These are phyloP conservation scores for Zoysia japonica DNA, from an alignment of 176 grass and related monocot genomes.

Conservation along the genomic window DNA sequence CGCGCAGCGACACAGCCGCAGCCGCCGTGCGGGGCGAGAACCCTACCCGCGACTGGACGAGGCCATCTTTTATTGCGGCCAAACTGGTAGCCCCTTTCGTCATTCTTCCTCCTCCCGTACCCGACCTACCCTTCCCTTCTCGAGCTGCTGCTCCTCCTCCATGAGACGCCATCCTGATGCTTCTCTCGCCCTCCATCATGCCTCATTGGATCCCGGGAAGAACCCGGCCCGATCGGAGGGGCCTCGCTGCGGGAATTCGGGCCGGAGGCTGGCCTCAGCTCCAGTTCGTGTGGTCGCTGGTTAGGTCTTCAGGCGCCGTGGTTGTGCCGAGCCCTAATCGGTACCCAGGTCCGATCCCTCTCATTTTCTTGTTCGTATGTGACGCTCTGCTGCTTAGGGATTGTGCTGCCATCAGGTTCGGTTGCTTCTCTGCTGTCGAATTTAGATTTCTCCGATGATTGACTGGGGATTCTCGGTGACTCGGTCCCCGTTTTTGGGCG, in stretches of 20 bases:
- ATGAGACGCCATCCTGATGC: not conserved
- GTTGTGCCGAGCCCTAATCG: conserved; percentile 6
- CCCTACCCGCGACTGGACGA: conserved; percentile 21
- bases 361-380: not conserved
- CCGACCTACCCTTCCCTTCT: not conserved
- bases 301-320: not conserved
- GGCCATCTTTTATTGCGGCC: conserved; percentile 9
- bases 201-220: conserved; percentile 23
- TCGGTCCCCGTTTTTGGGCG: not conserved
- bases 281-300: conserved; percentile 26
- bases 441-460: conserved; percentile 15
- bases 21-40: conserved; percentile 35
- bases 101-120: conserved; percentile 17
- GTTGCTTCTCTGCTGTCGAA: not conserved
- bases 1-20: conserved; percentile 27
- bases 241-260: too few species aligned
- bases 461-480: not conserved
- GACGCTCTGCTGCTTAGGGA: not conserved
- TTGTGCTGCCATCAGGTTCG: not conserved
- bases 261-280: not conserved
- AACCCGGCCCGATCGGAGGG: not conserved
- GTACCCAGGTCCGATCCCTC: not conserved
- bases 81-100: conserved; percentile 5
- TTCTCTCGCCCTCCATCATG: too few species aligned
- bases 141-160: not conserved